phyloP scores from a whole-genome alignment of 495 filamentous ascomycete species.

The Podospora didyma region DNA sequence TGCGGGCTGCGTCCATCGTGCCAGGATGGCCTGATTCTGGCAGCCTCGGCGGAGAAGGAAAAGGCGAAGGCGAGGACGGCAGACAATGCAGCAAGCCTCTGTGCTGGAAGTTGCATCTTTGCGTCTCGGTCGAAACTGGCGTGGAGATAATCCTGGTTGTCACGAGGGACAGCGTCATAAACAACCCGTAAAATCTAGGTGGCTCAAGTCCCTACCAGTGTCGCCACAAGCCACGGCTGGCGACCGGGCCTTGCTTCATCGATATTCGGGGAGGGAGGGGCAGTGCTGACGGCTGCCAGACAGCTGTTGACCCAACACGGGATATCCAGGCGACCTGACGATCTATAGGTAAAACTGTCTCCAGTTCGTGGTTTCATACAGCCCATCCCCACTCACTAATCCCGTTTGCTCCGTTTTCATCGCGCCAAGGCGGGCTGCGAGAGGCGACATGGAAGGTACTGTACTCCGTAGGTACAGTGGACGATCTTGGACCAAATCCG shows the following conservation, averaged over 20 bases:
- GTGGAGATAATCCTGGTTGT: not conserved
- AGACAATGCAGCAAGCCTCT: constrained; percentile 10
- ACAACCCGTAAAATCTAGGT: too few relatives aligned
- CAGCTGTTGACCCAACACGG: too few relatives aligned
- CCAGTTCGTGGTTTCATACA: too few relatives aligned
- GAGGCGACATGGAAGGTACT: too few relatives aligned
- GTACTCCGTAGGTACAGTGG: too few relatives aligned
- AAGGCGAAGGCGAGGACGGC: constrained; percentile 20
- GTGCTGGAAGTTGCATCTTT: constrained; percentile 26
- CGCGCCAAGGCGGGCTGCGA: too few relatives aligned
- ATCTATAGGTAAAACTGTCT: too few relatives aligned
- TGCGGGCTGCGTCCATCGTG: constrained; percentile 6
- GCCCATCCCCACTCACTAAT: too few relatives aligned
- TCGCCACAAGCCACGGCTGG: not conserved
- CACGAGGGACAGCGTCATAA: not conserved
- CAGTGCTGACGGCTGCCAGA: not conserved
- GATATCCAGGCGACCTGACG: too few relatives aligned
- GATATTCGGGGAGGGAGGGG: not conserved
- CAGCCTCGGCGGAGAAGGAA: constrained; percentile 19
- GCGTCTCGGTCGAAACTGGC: constrained; percentile 1
- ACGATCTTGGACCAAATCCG: too few relatives aligned
- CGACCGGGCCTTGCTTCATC: not conserved
- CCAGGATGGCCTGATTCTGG: constrained; percentile 13
- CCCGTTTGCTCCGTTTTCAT: too few relatives aligned
- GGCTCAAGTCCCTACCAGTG: too few relatives aligned